phyloP scores from a whole-genome alignment of 1,139 yeast genomes.

The Wickerhamomyces sp. region DNA sequence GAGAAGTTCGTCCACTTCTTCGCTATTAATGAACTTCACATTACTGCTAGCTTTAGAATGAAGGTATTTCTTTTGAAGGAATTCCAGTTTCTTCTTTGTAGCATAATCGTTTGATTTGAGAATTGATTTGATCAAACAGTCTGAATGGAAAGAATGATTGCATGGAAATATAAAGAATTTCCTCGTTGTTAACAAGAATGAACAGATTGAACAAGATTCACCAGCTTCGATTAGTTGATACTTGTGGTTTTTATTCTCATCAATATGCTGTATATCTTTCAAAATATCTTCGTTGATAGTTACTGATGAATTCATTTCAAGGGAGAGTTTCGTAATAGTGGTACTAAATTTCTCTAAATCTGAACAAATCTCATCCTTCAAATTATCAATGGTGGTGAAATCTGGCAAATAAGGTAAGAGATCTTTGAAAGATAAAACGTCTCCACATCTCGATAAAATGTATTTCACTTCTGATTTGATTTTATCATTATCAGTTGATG shows the following conservation, averaged over 20 bases:
- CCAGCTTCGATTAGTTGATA: constrained; percentile 73
- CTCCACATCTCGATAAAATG: constrained; percentile 51
- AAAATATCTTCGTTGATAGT: constrained; percentile 58
- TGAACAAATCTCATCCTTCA: constrained; percentile 77
- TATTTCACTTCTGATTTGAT: constrained; percentile 30
- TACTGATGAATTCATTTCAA: constrained; percentile 76
- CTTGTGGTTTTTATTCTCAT: constrained; percentile 39
- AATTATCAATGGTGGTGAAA: constrained; percentile 71
- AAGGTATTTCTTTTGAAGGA: constrained; percentile 41
- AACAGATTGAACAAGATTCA: constrained; percentile 74
- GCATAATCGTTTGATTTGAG: constrained; percentile 64
- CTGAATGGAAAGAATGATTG: constrained; percentile 85
- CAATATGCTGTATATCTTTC: constrained; percentile 39
- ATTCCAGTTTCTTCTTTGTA: constrained; percentile 56
- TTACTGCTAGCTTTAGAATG: constrained; percentile 22
- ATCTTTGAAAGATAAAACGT: constrained; percentile 70
- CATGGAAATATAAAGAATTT: constrained; percentile 86
- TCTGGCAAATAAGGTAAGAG: constrained; percentile 82
- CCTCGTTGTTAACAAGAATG: constrained; percentile 60
- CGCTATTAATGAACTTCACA: constrained; percentile 24
- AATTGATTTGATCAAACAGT: constrained; percentile 65
- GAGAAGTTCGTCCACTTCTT: constrained; percentile 52
- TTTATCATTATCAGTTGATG: constrained; percentile 19
- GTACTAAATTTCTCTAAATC: constrained; percentile 72
- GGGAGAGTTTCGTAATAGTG: constrained; percentile 57